Percentiles rank a stretch among this genome's conserved stretches.
These are phyloP conservation scores for Silybum marianum DNA, from an alignment of 129 eudicot genomes.

Conservation along the genomic window DNA sequence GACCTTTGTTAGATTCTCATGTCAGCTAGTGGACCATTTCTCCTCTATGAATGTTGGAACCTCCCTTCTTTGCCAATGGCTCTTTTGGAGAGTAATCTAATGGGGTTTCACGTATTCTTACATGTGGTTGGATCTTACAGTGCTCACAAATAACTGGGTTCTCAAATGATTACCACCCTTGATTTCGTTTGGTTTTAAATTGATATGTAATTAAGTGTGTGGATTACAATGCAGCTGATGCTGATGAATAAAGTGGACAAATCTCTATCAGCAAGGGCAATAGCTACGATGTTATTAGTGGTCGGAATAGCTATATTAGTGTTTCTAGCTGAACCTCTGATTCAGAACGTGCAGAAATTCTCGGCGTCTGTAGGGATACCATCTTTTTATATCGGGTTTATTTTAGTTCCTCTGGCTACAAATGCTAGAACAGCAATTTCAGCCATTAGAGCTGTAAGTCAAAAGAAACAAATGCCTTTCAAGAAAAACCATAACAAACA, in stretches of 20 bases:
- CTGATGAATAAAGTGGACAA: constrained; percentile 26
- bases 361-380: constrained; percentile 43
- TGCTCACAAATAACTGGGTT: too few species aligned
- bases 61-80: too few species aligned
- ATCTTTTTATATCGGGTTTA: constrained; percentile 46
- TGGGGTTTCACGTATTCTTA: background rate
- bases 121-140: too few species aligned
- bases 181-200: background rate
- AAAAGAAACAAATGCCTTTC: constrained; percentile 33
- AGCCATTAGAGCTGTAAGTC: constrained; percentile 38
- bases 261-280: constrained; percentile 37
- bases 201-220: background rate
- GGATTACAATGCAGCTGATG: constrained; percentile 23
- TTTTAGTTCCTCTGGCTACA: constrained; percentile 58
- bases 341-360: constrained; percentile 42
- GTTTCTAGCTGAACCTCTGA: constrained; percentile 56
- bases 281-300: constrained; percentile 40
- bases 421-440: constrained; percentile 51
- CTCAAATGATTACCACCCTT: too few species aligned
- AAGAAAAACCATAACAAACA: background rate
- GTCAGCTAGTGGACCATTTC: background rate
- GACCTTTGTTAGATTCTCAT: background rate
- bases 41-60: background rate
- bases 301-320: constrained; percentile 43
- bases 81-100: too few species aligned